Evolutionary conservation across 495 filamentous ascomycete species (phyloP).

Genomic region (Xylaria grammica): DNA sequence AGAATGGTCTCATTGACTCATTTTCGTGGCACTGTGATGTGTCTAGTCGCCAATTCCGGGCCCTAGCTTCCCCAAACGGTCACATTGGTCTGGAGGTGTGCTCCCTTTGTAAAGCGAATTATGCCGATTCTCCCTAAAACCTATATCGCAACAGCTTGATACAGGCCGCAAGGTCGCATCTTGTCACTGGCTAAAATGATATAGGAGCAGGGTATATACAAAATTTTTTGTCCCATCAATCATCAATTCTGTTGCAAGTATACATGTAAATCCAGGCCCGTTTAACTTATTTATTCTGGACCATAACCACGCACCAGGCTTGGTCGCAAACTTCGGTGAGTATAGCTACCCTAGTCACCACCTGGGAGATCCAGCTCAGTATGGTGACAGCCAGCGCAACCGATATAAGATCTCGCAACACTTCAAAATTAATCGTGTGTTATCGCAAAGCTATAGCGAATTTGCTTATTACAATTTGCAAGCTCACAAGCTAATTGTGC

Average conservation of each 20-base stretch:
- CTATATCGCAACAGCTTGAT: constrained; percentile 12
- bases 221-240: background rate
- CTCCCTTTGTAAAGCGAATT: constrained; percentile 1
- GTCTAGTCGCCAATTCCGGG: constrained; percentile 7
- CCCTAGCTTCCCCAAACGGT: background rate
- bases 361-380: background rate
- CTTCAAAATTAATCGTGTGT: background rate
- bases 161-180: constrained; percentile 5
- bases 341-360: background rate
- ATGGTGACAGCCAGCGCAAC: background rate
- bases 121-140: constrained; percentile 14
- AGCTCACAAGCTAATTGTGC: background rate
- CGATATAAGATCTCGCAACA: constrained; percentile 6
- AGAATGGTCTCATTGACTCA: constrained; percentile 10
- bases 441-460: constrained; percentile 8
- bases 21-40: constrained; percentile 1
- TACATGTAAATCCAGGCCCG: background rate
- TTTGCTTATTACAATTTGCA: background rate
- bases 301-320: background rate
- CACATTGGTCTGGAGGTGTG: background rate
- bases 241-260: background rate
- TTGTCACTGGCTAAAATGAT: constrained; percentile 12
- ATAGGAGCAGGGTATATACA: background rate
- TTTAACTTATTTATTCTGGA: background rate
- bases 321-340: background rate